These are phyloP conservation scores for Austroboletus festivus DNA, from an alignment of 768 basidiomycete genomes.

Conservation along the genomic window DNA sequence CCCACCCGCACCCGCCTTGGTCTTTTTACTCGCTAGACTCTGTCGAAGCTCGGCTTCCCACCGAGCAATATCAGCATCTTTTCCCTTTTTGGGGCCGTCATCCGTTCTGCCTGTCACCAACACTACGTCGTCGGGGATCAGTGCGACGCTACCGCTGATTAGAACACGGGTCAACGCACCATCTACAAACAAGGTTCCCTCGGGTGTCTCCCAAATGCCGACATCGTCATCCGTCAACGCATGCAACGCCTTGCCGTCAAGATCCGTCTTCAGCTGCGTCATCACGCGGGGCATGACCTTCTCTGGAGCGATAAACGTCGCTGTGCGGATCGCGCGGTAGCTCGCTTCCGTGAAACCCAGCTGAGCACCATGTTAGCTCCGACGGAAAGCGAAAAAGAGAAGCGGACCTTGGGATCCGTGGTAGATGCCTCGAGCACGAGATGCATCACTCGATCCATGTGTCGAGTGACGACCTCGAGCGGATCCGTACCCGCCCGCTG, in stretches of 20 bases:
- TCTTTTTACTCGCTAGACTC: slow-evolving; percentile 76
- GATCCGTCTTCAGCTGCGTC: slow-evolving; percentile 59
- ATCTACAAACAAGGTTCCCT: slow-evolving; percentile 78
- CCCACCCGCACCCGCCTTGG: slow-evolving; percentile 30
- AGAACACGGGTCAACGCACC: slow-evolving; percentile 40
- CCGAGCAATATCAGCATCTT: slow-evolving; percentile 83
- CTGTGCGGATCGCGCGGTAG: slow-evolving; percentile 68
- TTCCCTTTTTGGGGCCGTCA: slow-evolving; percentile 64
- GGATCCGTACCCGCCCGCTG: slow-evolving; percentile 71
- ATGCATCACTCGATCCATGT: slow-evolving; percentile 48
- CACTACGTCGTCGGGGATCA: slow-evolving; percentile 38
- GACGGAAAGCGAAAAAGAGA: background rate
- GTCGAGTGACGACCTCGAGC: slow-evolving; percentile 48
- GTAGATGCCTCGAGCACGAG: slow-evolving; percentile 47
- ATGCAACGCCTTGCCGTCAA: slow-evolving; percentile 57
- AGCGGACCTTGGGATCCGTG: slow-evolving; percentile 44
- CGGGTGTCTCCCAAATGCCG: slow-evolving; percentile 82
- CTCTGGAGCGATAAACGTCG: slow-evolving; percentile 77
- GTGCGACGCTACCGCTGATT: too few relatives aligned
- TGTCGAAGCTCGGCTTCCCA: slow-evolving; percentile 96
- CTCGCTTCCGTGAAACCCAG: slow-evolving; percentile 62
- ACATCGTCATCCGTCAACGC: slow-evolving; percentile 70
- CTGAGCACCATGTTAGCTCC: slow-evolving; percentile 15
- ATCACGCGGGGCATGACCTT: slow-evolving; percentile 66
- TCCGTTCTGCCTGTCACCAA: slow-evolving; percentile 56